A percentile compares a stretch with the other conserved stretches of the same genome.
phyloP scores from a whole-genome alignment of 2,329 filamentous ascomycete species.

The Colletotrichum brevisporum region DNA sequence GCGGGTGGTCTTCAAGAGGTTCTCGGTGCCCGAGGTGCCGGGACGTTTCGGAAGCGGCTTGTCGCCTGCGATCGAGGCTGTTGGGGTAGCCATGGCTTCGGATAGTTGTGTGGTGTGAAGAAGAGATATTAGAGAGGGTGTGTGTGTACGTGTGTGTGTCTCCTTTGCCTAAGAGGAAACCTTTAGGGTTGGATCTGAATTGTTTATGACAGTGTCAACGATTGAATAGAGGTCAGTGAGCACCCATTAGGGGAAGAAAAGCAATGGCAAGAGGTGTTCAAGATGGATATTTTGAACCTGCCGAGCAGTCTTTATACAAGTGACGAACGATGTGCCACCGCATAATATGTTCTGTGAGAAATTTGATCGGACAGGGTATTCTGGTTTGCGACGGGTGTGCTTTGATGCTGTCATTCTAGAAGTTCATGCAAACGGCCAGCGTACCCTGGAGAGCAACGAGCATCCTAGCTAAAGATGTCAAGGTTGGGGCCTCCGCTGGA shows the following conservation, averaged over 20 bases:
- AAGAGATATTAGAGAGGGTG: background rate
- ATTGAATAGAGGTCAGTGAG: conserved; percentile 29
- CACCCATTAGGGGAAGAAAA: conserved; percentile 33
- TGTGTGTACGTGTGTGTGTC: conserved; percentile 1
- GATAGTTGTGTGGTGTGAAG: background rate
- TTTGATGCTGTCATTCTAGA: conserved; percentile 41
- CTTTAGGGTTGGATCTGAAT: background rate
- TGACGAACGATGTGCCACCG: conserved; percentile 11
- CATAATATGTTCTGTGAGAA: conserved; percentile 14
- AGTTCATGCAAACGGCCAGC: conserved; percentile 42
- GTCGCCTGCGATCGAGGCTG: conserved; percentile 16
- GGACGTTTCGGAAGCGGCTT: conserved; percentile 53
- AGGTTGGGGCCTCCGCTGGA: conserved; percentile 6
- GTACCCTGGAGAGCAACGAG: conserved; percentile 30
- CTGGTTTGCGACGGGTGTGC: conserved; percentile 20
- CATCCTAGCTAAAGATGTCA: conserved; percentile 30
- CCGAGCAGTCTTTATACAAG: conserved; percentile 28
- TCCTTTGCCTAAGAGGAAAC: background rate
- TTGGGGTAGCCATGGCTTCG: conserved; percentile 36
- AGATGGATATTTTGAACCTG: background rate
- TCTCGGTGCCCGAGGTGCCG: conserved; percentile 60
- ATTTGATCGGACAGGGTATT: conserved; percentile 31
- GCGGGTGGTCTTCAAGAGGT: conserved; percentile 55
- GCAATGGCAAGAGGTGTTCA: background rate
- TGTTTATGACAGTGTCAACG: conserved; percentile 17